These are phyloP conservation scores for Diatrype stigma DNA, from an alignment of 2,329 filamentous ascomycete genomes.

Conservation along the genomic window DNA sequence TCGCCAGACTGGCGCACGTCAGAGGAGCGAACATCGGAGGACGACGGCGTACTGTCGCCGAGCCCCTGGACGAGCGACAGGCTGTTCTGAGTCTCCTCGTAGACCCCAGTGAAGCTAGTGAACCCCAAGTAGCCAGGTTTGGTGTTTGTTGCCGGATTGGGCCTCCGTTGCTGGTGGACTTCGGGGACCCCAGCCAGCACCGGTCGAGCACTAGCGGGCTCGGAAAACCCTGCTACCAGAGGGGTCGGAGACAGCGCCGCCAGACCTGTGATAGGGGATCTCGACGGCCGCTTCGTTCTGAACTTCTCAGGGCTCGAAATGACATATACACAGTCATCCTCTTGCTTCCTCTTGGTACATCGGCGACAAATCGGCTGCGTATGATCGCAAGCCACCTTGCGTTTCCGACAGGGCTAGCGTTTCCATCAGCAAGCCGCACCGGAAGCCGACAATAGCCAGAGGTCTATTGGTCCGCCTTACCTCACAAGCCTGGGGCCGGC, in stretches of 20 bases:
- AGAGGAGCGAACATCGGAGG: background rate
- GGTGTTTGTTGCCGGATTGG: conserved; percentile 7
- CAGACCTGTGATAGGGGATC: background rate
- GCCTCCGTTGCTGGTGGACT: conserved; percentile 5
- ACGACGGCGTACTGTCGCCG: conserved; percentile 6
- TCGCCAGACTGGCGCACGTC: conserved; percentile 1
- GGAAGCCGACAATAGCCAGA: conserved; percentile 3
- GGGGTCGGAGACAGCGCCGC: conserved; percentile 1
- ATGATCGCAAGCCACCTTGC: conserved; percentile 42
- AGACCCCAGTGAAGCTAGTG: conserved; percentile 39
- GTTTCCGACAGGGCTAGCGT: conserved; percentile 35
- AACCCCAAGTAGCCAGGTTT: conserved; percentile 39
- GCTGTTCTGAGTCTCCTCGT: conserved; percentile 37
- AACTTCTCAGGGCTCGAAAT: conserved; percentile 7
- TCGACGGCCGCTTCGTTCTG: background rate
- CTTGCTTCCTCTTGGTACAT: conserved; percentile 32
- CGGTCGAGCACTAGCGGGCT: conserved; percentile 8
- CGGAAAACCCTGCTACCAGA: conserved; percentile 2
- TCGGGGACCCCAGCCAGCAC: conserved; percentile 15
- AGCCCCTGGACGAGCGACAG: conserved; percentile 30
- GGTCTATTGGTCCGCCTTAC: conserved; percentile 14
- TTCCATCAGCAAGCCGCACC: conserved; percentile 14
- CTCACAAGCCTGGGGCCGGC: conserved; percentile 25
- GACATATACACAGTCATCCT: conserved; percentile 33
- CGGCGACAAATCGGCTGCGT: conserved; percentile 34